Evolutionary conservation across 2,329 filamentous ascomycete species (phyloP), one percentile per base, ranked within the genome.

Genomic region (Sporothrix brasiliensis): DNA sequence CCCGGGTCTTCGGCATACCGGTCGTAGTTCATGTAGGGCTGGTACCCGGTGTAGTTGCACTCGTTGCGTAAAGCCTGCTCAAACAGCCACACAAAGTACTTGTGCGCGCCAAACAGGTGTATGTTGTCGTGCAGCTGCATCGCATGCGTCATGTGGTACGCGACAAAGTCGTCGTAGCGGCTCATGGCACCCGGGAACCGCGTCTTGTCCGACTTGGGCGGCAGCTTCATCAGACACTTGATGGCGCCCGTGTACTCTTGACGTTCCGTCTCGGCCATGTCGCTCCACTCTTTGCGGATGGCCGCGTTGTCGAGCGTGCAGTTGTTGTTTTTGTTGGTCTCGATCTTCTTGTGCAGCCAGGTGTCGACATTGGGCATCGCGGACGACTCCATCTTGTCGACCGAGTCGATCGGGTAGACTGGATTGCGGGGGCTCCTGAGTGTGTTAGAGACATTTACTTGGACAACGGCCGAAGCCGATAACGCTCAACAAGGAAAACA

Each of bases 1-100:
- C 77, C 72, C 0, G 82, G 81, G 69, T 87, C 83, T 1, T 79
- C 72, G 0, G 83, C 78, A 75, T 83, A 84, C 72, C 81, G 83
- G 21, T 82, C 82, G 80, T 85, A 87, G 75, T 86, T 85, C 78
- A 82, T 81, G 76, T 85, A 86, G 76, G 78, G 78, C 60, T 79
- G 78, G 63, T 77, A 77, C 0, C 78, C 78, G 10, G 70, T 78
- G 71, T 79, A 80, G 9, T 76, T 76, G 69, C 79, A 80, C 73
- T 80, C 79, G 5, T 78, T 73, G 19, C 78, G 76, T 10, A 80
- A 75, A 0, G 78, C 78, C 30, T 77, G 74, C 72, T 80, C 79
- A 67, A 76, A 79, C 7, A 72, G 71, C 53, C 72, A 76, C 60
- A 77, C 73, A 72, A 76, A 79, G 54, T 78, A 77, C 69, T 75